These are phyloP conservation scores for Globisporangium radiosum DNA, from an alignment of 352 stramenopile genomes.

Conservation along the genomic window DNA sequence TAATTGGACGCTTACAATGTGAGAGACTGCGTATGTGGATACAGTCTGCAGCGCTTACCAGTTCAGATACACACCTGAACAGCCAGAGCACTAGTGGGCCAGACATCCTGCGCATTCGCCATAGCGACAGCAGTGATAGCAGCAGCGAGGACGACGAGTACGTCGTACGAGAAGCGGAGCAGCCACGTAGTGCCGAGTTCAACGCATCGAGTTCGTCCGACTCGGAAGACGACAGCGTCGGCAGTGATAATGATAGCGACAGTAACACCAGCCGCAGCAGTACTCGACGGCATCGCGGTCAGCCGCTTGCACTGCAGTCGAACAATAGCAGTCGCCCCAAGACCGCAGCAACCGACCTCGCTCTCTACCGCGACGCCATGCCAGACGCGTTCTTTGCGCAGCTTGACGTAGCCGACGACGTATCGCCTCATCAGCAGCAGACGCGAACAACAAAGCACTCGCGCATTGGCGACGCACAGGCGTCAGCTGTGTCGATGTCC, in stretches of 20 bases:
- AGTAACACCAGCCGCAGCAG: background rate
- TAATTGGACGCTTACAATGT: too few relatives aligned
- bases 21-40: too few relatives aligned
- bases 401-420: slow-evolving; percentile 1
- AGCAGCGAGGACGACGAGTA: slow-evolving; percentile 40
- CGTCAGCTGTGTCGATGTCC: too few relatives aligned
- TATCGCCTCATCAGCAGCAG: background rate
- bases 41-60: too few relatives aligned
- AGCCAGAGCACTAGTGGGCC: background rate
- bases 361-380: slow-evolving; percentile 46
- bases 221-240: slow-evolving; percentile 18
- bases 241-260: slow-evolving; percentile 6
- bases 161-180: slow-evolving; percentile 42
- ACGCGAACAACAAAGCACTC: background rate
- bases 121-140: slow-evolving; percentile 1
- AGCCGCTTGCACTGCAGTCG: background rate
- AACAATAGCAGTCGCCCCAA: slow-evolving; percentile 23
- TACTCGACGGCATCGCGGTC: background rate
- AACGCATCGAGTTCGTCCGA: slow-evolving; percentile 50
- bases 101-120: slow-evolving; percentile 16
- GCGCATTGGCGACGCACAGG: background rate
- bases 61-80: background rate
- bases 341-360: slow-evolving; percentile 45
- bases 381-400: slow-evolving; percentile 48
- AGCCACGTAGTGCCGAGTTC: slow-evolving; percentile 48